A percentile compares a stretch with the other conserved stretches of the same genome.
These are phyloP conservation scores for Trichoderma oligosporum DNA, from an alignment of 2,329 filamentous ascomycete species.

Conservation along the genomic window DNA sequence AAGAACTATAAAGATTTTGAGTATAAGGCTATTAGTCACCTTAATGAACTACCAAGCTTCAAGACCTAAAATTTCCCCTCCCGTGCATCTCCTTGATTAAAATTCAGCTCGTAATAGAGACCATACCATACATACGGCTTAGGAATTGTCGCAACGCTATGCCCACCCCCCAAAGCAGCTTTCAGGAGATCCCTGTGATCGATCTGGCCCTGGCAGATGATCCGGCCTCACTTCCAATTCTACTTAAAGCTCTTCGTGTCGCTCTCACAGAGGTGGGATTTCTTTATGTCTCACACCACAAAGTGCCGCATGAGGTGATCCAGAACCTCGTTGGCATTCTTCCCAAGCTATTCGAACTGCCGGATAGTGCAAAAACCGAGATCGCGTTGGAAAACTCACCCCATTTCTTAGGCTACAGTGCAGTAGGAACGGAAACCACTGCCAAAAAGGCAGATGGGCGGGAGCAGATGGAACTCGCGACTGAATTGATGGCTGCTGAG, in stretches of 20 bases:
- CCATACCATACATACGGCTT: too few relatives aligned
- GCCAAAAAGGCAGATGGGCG: conserved; percentile 48
- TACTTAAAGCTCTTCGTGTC: conserved; percentile 43
- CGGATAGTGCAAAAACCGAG: conserved; percentile 35
- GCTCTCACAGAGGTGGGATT: conserved; percentile 51
- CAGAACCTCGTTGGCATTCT: conserved; percentile 38
- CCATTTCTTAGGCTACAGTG: conserved; percentile 59
- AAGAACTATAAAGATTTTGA: too few relatives aligned
- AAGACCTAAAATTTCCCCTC: too few relatives aligned
- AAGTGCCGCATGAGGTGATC: conserved; percentile 37
- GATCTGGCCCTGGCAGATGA: conserved; percentile 44
- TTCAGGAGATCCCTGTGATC: conserved; percentile 45
- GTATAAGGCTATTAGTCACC: too few relatives aligned
- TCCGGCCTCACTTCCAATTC: conserved; percentile 30
- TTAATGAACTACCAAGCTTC: too few relatives aligned
- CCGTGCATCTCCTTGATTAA: too few relatives aligned
- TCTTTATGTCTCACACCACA: conserved; percentile 50
- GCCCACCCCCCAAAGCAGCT: conserved; percentile 21
- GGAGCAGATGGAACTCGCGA: conserved; percentile 60
- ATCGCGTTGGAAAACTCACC: conserved; percentile 51
- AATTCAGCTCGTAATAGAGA: too few relatives aligned
- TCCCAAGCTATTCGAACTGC: conserved; percentile 43
- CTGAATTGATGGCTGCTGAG: conserved; percentile 43
- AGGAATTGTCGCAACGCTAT: too few relatives aligned
- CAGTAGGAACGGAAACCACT: conserved; percentile 53